Evolutionary conservation across 371 early-diverging fungal genomes (phyloP).

Genomic region (Vairimorpha necatrix): DNA sequence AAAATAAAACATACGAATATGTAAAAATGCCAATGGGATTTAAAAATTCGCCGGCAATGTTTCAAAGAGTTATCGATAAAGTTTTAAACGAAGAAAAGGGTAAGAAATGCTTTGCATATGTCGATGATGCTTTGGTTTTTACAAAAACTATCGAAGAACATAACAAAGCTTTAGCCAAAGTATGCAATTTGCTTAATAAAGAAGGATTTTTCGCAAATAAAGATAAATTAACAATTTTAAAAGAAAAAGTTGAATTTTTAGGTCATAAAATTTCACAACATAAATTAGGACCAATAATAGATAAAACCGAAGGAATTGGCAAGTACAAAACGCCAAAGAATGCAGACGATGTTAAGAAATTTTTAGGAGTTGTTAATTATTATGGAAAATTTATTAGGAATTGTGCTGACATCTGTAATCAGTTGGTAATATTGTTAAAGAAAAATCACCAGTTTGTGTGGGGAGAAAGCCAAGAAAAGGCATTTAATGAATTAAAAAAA

Average conservation of each 20-base stretch:
- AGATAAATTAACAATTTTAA: neutral
- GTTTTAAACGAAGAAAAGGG: constrained; percentile 26
- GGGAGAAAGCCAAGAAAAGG: constrained; percentile 2
- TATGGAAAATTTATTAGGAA: constrained; percentile 19
- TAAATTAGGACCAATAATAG: neutral
- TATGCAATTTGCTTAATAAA: neutral
- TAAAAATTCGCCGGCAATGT: constrained; percentile 47
- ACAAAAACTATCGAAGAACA: constrained; percentile 28
- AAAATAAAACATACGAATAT: constrained; percentile 30
- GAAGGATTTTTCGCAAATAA: neutral
- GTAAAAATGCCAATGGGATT: constrained; percentile 38
- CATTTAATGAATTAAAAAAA: no score
- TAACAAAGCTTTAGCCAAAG: neutral
- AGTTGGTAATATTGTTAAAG: neutral
- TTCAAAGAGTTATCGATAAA: constrained; percentile 49
- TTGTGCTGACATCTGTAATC: neutral
- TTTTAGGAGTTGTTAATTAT: constrained; percentile 28
- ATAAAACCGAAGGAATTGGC: neutral
- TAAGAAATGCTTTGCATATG: neutral
- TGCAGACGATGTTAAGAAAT: neutral
- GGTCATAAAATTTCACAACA: neutral
- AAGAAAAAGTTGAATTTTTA: neutral
- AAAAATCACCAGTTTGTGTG: constrained; percentile 7
- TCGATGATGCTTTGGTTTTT: constrained; percentile 47
- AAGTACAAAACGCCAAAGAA: neutral